Evolutionary conservation across 257 asterid genomes (phyloP), one percentile per base, ranked within the genome.

Genomic region (Nicotiana benthamiana): DNA sequence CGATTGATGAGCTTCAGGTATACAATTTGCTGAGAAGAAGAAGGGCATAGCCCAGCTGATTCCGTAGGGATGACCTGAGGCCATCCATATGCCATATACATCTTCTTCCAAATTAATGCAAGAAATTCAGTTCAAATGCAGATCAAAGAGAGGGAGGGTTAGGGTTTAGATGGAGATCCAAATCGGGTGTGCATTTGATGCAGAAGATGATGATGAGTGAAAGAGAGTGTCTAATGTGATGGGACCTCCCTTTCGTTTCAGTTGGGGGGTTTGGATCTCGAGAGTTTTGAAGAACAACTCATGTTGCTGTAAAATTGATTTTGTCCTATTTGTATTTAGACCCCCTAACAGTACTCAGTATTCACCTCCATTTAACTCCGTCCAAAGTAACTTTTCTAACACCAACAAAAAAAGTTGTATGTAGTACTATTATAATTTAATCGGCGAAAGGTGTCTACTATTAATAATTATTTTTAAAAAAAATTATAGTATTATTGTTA

Each of bases 71-170:
- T 94, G 82, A 94, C 98, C 95, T 94, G 99, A 81, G 99, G 98
- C 98, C 99, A 96, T 89, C 99, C 99, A 82, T 96, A 96, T 57
- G 99, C 97, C 98, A 96, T 94, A 88, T 96, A 96, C 99, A 96
- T 91, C 79, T 83, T 68, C 77, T 75, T 54, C 84, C 22, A 82
- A 85, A 75, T 64, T 80, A 20, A 61, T 16, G 53, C 17, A 5
- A n/a, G 4, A 67, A 36, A 65, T 0, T 65, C 46, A 11, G 56
- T 11, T 11, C 16, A 34, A 48, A 34, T 70, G 18, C 65, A 75
- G 70, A 75, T 46, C 77, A 67, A 20, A 77, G 70, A 34, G 63
- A 9, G 76, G 68, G 24, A 63, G 75, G 11, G 16, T 68, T 60
- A 68, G 83, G 80, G 53, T 59, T 59, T 63, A 43, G 57, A 52